phyloP scores from a whole-genome alignment of 1,139 yeast genomes.

The Kluyveromyces sp. region DNA sequence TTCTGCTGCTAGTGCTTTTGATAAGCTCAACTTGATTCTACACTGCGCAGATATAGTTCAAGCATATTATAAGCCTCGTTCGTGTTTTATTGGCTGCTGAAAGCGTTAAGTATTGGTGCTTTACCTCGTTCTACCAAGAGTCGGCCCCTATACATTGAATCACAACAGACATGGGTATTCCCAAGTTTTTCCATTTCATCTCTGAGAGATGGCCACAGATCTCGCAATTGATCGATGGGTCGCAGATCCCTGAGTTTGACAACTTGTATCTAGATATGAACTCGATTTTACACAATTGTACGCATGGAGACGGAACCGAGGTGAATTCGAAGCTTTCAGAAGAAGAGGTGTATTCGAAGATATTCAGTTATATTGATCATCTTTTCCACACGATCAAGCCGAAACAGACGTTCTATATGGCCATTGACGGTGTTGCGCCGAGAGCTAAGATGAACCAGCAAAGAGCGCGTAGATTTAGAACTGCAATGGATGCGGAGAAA shows the following conservation, averaged over 20 bases:
- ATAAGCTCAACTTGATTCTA: neutral
- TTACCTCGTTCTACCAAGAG: neutral
- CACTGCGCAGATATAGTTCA: neutral
- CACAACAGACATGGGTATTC: conserved; percentile 59
- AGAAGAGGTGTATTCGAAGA: conserved; percentile 88
- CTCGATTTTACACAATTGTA: conserved; percentile 89
- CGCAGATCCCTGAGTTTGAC: conserved; percentile 88
- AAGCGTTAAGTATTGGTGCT: neutral
- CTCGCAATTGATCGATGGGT: conserved; percentile 78
- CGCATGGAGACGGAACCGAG: conserved; percentile 68
- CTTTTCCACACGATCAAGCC: conserved; percentile 84
- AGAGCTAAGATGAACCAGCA: conserved; percentile 99
- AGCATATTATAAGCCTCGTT: too few species aligned
- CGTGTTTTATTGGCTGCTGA: too few species aligned
- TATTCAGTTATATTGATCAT: conserved; percentile 91
- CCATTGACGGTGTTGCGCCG: conserved; percentile 99
- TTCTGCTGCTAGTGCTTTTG: too few species aligned
- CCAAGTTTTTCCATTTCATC: conserved; percentile 91
- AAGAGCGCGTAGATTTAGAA: conserved; percentile 86
- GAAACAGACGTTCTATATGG: conserved; percentile 79
- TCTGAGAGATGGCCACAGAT: conserved; percentile 99
- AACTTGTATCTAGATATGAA: conserved; percentile 95
- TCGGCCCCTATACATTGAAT: neutral
- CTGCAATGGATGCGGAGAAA: conserved; percentile 86
- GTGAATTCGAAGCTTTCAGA: conserved; percentile 63